Percentiles rank a stretch among this genome's conserved stretches.
These are phyloP conservation scores for Elsinoe batatas DNA, from an alignment of 2,329 filamentous ascomycete species.

Conservation along the genomic window DNA sequence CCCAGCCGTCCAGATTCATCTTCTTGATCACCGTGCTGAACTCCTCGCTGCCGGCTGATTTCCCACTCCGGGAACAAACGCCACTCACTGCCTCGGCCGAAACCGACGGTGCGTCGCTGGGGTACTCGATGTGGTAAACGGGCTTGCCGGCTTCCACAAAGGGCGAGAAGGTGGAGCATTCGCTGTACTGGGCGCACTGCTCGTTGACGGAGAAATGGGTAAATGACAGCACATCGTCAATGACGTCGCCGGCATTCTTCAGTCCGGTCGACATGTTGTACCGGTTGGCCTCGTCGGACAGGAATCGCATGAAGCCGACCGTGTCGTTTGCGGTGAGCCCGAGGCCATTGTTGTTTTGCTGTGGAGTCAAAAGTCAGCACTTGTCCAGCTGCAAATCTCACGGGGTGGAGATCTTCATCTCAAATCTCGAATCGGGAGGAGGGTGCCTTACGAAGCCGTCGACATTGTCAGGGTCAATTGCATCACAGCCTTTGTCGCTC, in stretches of 20 bases:
- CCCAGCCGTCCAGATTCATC: constrained; percentile 54
- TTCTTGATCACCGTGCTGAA: constrained; percentile 60
- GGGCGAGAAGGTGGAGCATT: constrained; percentile 49
- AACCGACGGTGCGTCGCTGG: constrained; percentile 27
- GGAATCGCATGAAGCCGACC: constrained; percentile 50
- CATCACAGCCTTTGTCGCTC: constrained; percentile 30
- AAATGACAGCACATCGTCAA: constrained; percentile 39
- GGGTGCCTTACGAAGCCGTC: constrained; percentile 17
- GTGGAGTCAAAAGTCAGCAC: constrained; percentile 11
- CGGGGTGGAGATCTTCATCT: neutral
- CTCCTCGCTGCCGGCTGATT: constrained; percentile 33
- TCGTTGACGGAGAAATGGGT: constrained; percentile 62
- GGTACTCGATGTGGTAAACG: constrained; percentile 67
- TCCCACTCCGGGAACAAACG: constrained; percentile 32
- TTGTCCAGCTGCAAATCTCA: neutral
- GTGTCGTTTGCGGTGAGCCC: constrained; percentile 48
- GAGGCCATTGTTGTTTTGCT: constrained; percentile 35
- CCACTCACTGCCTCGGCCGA: constrained; percentile 1
- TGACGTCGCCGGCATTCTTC: constrained; percentile 58
- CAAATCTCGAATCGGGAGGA: neutral
- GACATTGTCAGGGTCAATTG: constrained; percentile 29
- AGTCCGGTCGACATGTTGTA: constrained; percentile 54
- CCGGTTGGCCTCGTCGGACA: constrained; percentile 46
- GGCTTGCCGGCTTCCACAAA: constrained; percentile 55
- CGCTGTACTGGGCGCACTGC: constrained; percentile 52